These are phyloP conservation scores for Jamesozyma piceae DNA, from an alignment of 805 yeast species.

Conservation along the genomic window DNA sequence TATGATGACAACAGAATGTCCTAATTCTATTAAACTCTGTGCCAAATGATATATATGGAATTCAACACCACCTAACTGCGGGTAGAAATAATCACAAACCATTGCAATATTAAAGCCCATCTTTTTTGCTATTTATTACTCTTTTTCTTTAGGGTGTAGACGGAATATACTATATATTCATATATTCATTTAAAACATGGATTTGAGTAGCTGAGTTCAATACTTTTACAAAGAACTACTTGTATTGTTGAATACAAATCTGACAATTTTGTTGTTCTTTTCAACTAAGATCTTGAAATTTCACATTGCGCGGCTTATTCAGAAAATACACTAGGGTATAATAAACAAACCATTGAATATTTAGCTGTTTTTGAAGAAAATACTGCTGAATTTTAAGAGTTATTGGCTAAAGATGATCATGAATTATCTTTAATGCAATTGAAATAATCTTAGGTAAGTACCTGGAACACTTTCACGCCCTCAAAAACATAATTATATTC, in stretches of 20 bases:
- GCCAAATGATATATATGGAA: constrained; percentile 88
- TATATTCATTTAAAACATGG: not conserved
- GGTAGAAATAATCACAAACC: constrained; percentile 96
- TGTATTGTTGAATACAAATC: too few species aligned
- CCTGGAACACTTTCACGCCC: too few species aligned
- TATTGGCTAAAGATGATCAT: too few species aligned
- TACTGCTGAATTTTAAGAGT: too few species aligned
- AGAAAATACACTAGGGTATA: too few species aligned
- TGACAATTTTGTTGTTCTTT: not conserved
- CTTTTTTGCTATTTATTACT: not conserved
- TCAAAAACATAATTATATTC: too few species aligned
- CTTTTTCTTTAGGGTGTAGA: not conserved
- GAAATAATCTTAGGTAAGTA: too few species aligned
- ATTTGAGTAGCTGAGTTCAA: too few species aligned
- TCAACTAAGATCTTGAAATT: not conserved
- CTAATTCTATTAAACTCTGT: constrained; percentile 66
- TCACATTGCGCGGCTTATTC: not conserved
- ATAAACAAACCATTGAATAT: too few species aligned
- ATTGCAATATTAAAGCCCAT: constrained; percentile 31
- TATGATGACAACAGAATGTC: constrained; percentile 77
- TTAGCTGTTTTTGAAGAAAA: too few species aligned
- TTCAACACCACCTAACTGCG: constrained; percentile 98
- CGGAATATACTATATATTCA: not conserved
- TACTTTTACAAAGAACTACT: too few species aligned
- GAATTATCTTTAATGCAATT: too few species aligned